Percentiles rank a stretch among this genome's conserved stretches.
Conservation (phyloP, 768 basidiomycete genomes). For the Boletus patriciae region DNA sequence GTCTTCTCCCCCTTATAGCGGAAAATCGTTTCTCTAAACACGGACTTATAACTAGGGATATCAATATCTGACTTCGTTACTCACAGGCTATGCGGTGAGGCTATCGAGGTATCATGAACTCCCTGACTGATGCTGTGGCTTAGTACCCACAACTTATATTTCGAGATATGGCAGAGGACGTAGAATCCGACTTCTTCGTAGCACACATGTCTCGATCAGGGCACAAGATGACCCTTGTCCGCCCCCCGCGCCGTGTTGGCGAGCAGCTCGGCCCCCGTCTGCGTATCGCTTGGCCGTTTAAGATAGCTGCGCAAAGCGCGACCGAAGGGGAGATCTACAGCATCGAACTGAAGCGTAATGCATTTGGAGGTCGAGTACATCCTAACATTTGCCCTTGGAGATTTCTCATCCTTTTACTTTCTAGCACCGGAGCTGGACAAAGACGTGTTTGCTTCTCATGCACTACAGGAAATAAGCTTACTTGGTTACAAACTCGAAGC, state of each 20-base stretch:
- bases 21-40: conserved; percentile 10
- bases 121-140: conserved; percentile 14
- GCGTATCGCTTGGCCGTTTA: conserved; percentile 43
- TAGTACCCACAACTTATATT: conserved; percentile 71
- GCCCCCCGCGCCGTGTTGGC: conserved; percentile 40
- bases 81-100: conserved; percentile 52
- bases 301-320: conserved; percentile 42
- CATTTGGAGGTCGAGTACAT: conserved; percentile 33
- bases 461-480: conserved; percentile 56
- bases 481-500: conserved; percentile 66
- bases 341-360: conserved; percentile 52
- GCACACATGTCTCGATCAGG: conserved; percentile 64
- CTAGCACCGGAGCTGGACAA: conserved; percentile 48
- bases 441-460: conserved; percentile 57
- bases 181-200: conserved; percentile 57
- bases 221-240: conserved; percentile 48
- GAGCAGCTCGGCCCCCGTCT: conserved; percentile 40
- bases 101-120: conserved; percentile 11
- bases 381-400: background rate
- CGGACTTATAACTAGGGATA: conserved; percentile 53
- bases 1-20: conserved; percentile 20
- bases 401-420: conserved; percentile 3
- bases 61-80: conserved; percentile 63
- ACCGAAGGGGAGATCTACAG: conserved; percentile 53
- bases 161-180: conserved; percentile 49